Evolutionary conservation across 2,329 filamentous ascomycete species (phyloP), one percentile per base, ranked within the genome.

Genomic region (Trichoderma pleuroti): DNA sequence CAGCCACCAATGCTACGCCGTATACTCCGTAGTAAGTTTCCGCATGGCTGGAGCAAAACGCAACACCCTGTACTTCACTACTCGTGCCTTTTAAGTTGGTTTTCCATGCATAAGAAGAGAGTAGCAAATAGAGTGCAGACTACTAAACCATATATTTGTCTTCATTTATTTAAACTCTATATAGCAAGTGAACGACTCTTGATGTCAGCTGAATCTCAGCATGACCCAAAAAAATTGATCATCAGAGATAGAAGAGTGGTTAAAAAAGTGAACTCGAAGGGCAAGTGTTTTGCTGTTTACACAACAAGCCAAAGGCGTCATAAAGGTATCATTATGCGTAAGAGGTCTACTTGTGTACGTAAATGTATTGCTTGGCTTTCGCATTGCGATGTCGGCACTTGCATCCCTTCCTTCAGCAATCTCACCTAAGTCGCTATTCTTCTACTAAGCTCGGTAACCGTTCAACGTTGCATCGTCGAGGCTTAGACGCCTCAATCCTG

Each of bases 401-500:
- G 36, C 24, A 34, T 16, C 65, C 24, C 18, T 60, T 56, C 56
- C 28, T 36, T 16, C 39, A 36, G 30, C 5, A 34, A 11, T 69
- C 67, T 69, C 18, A 69, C 59, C 67, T 63, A 46, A 69, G 67
- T 69, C 59, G 59, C 26, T 18, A 14, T 8, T 16, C 12, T 63
- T 39, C 67, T 63, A 63, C 59, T 69, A 69, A 69, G 67, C 67
- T 34, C 30, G 36, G 34, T 11, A 42, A 24, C 24, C 5, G 24
- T 21, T 56, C 11, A 3, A 30, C 30, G 24, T 30, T 63, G 28
- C 42, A 26, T 49, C 28, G 28, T 39, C 5, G 59, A 42, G 36
- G 7, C n/a, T 56, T n/a, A 36, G 18, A 18, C 2, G 1, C 46
- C 12, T 56, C n/a, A 16, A 63, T 26, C 18, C 16, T 30, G 18